These are phyloP conservation scores for Penicillium diatomitis DNA, from an alignment of 495 filamentous ascomycete genomes.

Conservation along the genomic window DNA sequence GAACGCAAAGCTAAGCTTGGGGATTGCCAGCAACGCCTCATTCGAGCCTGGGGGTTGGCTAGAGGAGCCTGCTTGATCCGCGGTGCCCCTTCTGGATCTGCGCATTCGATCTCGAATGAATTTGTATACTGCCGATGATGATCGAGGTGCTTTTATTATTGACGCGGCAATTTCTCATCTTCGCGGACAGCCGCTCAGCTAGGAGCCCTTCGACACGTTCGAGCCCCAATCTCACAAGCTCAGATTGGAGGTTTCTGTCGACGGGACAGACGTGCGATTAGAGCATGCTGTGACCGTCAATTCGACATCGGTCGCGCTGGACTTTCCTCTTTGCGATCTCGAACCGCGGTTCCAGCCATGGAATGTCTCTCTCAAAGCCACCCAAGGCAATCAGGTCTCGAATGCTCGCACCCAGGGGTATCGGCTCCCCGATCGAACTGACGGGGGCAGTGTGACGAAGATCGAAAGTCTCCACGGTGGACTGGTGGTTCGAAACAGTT, in stretches of 20 bases:
- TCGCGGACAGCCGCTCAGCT: conserved; percentile 13
- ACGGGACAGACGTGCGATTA: conserved; percentile 13
- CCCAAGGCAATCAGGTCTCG: conserved; percentile 20
- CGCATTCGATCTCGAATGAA: conserved; percentile 50
- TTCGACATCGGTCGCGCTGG: conserved; percentile 32
- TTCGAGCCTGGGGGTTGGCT: conserved; percentile 56
- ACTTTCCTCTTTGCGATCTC: conserved; percentile 39
- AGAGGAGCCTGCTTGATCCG: conserved; percentile 30
- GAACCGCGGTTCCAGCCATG: conserved; percentile 39
- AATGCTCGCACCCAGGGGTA: conserved; percentile 38
- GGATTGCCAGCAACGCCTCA: conserved; percentile 32
- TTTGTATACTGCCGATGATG: conserved; percentile 50
- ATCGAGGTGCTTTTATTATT: conserved; percentile 47
- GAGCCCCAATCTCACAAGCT: conserved; percentile 2
- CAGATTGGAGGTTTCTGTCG: conserved; percentile 5
- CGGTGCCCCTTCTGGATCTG: conserved; percentile 44
- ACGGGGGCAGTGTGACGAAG: conserved; percentile 49
- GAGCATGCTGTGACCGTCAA: conserved; percentile 29
- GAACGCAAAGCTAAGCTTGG: neutral
- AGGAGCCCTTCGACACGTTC: conserved; percentile 26
- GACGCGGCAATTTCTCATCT: conserved; percentile 25
- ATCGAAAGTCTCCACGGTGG: conserved; percentile 55
- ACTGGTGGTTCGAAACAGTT: conserved; percentile 28
- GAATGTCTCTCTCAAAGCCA: conserved; percentile 15
- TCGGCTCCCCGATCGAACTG: conserved; percentile 46